phyloP scores from a whole-genome alignment of 148 eudicot genomes.

The Gaultheria prostrata region DNA sequence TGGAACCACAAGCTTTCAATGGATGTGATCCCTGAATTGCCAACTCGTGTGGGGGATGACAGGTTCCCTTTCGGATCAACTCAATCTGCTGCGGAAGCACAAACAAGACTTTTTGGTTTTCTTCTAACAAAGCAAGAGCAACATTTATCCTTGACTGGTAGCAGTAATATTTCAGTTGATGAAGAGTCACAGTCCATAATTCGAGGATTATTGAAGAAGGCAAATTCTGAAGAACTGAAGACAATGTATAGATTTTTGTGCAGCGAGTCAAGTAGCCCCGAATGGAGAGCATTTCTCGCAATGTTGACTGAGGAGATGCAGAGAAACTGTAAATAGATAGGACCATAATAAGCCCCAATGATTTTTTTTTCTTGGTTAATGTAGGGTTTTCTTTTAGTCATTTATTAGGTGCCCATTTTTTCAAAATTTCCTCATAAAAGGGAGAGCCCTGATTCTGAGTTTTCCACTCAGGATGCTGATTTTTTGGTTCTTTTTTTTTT shows the following conservation, averaged over 20 bases:
- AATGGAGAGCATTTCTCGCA: conserved; percentile 32
- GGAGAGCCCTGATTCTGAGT: conserved; percentile 11
- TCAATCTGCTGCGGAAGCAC: conserved; percentile 14
- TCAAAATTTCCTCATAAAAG: background rate
- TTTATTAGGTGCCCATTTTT: background rate
- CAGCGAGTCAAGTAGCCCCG: conserved; percentile 33
- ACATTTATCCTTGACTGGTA: conserved; percentile 4
- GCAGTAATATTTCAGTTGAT: conserved; percentile 10
- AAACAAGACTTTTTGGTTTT: conserved; percentile 5
- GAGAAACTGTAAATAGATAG: conserved; percentile 16
- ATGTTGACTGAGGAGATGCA: conserved; percentile 37
- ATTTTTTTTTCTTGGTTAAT: background rate
- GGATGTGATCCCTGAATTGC: conserved; percentile 6
- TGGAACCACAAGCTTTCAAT: conserved; percentile 35
- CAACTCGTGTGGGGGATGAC: background rate
- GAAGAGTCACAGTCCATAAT: conserved; percentile 18
- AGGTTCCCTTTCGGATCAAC: conserved; percentile 11
- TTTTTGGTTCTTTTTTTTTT: background rate
- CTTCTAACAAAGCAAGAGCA: conserved; percentile 7
- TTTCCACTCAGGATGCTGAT: background rate
- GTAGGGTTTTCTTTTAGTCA: background rate
- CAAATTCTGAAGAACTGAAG: conserved; percentile 35
- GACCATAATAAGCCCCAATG: background rate
- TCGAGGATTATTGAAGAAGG: conserved; percentile 34
- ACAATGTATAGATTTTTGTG: conserved; percentile 28